Conservation (phyloP, 2,329 filamentous ascomycete genomes). For the Didymella segeticola region DNA sequence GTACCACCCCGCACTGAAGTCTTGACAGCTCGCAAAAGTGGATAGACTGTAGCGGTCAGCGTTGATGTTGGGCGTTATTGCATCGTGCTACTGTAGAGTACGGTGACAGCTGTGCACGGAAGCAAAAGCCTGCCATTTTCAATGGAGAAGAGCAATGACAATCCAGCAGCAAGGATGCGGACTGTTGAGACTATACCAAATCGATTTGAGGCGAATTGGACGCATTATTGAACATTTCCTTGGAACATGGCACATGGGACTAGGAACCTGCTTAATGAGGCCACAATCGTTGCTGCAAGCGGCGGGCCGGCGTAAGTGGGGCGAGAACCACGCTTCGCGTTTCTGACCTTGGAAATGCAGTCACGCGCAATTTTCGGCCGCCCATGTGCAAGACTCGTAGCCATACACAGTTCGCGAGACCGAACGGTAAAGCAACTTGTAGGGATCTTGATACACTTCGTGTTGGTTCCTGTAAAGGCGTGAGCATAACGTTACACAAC, state of each 20-base stretch:
- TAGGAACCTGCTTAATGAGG: conserved; percentile 6
- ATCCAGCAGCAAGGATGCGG: background rate
- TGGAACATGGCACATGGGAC: background rate
- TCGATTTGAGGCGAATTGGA: background rate
- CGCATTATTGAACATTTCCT: background rate
- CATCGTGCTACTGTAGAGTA: conserved; percentile 12
- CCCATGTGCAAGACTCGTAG: background rate
- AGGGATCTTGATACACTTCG: conserved; percentile 17
- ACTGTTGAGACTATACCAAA: background rate
- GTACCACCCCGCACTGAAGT: conserved; percentile 6
- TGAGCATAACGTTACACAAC: conserved; percentile 17
- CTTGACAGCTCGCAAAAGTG: conserved; percentile 1
- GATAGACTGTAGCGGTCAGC: conserved; percentile 5
- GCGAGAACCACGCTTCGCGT: conserved; percentile 1
- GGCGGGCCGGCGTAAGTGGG: conserved; percentile 18
- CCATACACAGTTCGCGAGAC: conserved; percentile 8
- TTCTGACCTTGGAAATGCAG: conserved; percentile 9
- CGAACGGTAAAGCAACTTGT: conserved; percentile 11
- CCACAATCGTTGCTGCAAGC: conserved; percentile 14
- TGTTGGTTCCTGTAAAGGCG: conserved; percentile 11
- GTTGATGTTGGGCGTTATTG: conserved; percentile 1
- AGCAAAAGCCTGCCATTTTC: conserved; percentile 1
- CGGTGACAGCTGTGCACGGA: conserved; percentile 2
- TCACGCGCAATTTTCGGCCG: conserved; percentile 10
- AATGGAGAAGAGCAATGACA: background rate